Evolutionary conservation across 345 rosid species (phyloP).

Genomic region (Euphorbia tirucalli): DNA sequence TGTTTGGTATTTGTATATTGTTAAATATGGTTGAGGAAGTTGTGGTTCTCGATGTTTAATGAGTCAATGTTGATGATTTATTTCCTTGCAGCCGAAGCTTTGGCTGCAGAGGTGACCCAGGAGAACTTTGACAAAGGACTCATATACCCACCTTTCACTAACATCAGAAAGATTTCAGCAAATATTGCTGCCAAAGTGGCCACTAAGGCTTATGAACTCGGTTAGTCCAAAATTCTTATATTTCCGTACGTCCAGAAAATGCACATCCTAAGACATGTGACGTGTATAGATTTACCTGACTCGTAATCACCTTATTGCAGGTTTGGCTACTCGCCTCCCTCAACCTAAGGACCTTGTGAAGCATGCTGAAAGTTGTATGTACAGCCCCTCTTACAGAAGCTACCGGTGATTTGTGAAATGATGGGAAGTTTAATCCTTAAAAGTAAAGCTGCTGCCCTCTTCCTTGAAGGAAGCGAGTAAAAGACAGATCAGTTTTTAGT

Average conservation of each 20-base stretch:
- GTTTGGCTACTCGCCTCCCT: slow-evolving; percentile 85
- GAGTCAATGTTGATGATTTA: neutral
- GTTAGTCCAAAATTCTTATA: slow-evolving; percentile 32
- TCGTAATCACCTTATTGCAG: slow-evolving; percentile 28
- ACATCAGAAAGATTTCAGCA: slow-evolving; percentile 93
- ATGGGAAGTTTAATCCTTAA: neutral
- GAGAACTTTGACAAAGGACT: slow-evolving; percentile 84
- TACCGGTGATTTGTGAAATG: slow-evolving; percentile 18
- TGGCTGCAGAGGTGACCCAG: slow-evolving; percentile 72
- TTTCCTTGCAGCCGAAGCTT: slow-evolving; percentile 67
- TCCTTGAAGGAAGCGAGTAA: neutral
- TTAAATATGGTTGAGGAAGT: neutral
- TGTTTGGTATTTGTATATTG: neutral
- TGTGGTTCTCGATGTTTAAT: neutral
- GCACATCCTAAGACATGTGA: neutral
- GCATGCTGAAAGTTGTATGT: slow-evolving; percentile 90
- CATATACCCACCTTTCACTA: slow-evolving; percentile 74
- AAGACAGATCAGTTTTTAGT: neutral
- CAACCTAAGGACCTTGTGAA: slow-evolving; percentile 70
- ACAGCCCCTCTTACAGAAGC: slow-evolving; percentile 67
- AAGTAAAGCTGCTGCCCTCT: too few relatives aligned
- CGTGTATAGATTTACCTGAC: neutral
- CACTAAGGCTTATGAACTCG: slow-evolving; percentile 88
- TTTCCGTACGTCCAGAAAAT: neutral
- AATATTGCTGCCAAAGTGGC: slow-evolving; percentile 87